Evolutionary conservation across 257 asterid genomes (phyloP).

Genomic region (Solanum chilense): DNA sequence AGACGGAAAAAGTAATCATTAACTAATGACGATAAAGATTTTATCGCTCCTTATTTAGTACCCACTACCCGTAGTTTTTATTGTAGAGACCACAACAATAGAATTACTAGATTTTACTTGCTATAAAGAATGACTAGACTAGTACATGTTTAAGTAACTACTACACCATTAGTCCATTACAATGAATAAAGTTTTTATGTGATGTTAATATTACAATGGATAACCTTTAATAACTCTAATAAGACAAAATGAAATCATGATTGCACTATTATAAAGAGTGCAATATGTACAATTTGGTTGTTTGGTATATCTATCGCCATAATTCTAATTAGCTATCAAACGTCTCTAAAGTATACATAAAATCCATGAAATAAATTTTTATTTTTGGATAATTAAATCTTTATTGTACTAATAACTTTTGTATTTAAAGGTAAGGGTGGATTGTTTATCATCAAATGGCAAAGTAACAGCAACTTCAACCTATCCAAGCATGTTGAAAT

Average conservation of each 20-base stretch:
- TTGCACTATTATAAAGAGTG: background rate
- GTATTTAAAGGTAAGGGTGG: slow-evolving; percentile 38
- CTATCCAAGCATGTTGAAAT: slow-evolving; percentile 42
- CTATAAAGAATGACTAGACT: background rate
- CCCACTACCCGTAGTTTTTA: too few species aligned
- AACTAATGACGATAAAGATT: too few species aligned
- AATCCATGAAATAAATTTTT: background rate
- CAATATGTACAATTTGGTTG: background rate
- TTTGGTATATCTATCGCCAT: too few species aligned
- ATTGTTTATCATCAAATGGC: slow-evolving; percentile 31
- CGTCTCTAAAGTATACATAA: background rate
- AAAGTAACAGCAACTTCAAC: slow-evolving; percentile 22
- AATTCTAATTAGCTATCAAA: too few species aligned
- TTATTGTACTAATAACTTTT: background rate
- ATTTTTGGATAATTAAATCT: background rate
- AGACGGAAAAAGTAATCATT: fast-evolving
- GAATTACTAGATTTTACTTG: background rate
- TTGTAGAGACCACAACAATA: background rate
- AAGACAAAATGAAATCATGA: background rate
- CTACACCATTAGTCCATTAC: background rate
- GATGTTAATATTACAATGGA: background rate
- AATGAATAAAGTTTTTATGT: background rate
- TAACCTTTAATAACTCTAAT: background rate
- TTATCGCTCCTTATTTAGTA: too few species aligned
- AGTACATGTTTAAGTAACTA: background rate